These are phyloP conservation scores for Coelomomyces lativittatus DNA, from an alignment of 371 early-diverging fungal genomes.

Conservation along the genomic window DNA sequence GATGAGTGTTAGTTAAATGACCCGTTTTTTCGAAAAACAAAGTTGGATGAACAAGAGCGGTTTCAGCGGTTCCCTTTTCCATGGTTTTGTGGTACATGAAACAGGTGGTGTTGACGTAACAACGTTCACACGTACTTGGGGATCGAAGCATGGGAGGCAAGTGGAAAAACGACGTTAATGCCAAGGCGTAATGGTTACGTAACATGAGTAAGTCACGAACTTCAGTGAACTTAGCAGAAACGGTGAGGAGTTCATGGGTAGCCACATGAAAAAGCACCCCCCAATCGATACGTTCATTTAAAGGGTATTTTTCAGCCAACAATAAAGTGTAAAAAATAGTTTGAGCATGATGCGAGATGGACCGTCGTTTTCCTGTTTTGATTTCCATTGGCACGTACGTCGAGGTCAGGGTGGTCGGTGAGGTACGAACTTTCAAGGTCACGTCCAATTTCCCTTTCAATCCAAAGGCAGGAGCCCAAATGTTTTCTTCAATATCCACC, in stretches of 20 bases:
- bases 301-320: constrained; percentile 40
- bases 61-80: constrained; percentile 43
- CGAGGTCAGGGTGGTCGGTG: not conserved
- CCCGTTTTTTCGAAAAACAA: constrained; percentile 43
- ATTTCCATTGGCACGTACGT: constrained; percentile 62
- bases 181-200: constrained; percentile 54
- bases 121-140: constrained; percentile 43
- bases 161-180: not conserved
- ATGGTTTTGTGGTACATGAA: constrained; percentile 46
- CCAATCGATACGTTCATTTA: constrained; percentile 38
- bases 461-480: constrained; percentile 80
- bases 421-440: constrained; percentile 19
- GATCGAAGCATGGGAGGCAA: constrained; percentile 9
- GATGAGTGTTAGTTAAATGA: constrained; percentile 36
- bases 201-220: constrained; percentile 47
- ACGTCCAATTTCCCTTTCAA: constrained; percentile 83
- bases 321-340: constrained; percentile 64
- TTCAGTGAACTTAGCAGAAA: constrained; percentile 46
- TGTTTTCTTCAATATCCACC: constrained; percentile 72
- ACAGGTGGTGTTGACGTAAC: constrained; percentile 48
- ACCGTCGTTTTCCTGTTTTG: constrained; percentile 57
- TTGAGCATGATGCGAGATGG: constrained; percentile 63
- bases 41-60: constrained; percentile 23
- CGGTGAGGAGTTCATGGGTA: constrained; percentile 32
- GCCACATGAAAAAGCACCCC: constrained; percentile 65